These are phyloP conservation scores for Apostasia ramifera DNA, from an alignment of 106 monocot genomes.

Conservation along the genomic window DNA sequence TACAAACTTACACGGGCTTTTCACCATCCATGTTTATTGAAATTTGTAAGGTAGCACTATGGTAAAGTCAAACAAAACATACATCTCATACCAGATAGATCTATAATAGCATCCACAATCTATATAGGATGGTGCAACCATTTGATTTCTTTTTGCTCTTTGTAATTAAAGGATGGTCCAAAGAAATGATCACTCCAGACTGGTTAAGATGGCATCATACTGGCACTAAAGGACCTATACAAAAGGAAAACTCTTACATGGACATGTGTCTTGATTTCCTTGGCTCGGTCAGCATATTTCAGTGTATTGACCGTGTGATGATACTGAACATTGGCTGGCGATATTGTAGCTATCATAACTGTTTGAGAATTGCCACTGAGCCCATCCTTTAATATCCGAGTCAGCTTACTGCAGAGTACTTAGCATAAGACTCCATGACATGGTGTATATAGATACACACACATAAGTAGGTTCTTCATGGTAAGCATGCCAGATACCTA, in stretches of 20 bases:
- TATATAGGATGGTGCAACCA: too few species aligned
- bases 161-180: not conserved
- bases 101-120: too few species aligned
- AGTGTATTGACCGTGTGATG: slow-evolving; percentile 94
- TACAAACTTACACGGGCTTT: too few species aligned
- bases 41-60: too few species aligned
- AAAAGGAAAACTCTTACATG: slow-evolving; percentile 42
- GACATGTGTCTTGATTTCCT: slow-evolving; percentile 96
- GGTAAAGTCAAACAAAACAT: too few species aligned
- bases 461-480: not conserved
- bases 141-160: not conserved
- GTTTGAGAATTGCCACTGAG: slow-evolving; percentile 97
- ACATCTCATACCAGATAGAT: too few species aligned
- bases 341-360: slow-evolving; percentile 96
- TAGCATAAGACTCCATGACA: not conserved
- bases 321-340: slow-evolving; percentile 92
- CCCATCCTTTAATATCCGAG: slow-evolving; percentile 96
- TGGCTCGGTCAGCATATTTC: slow-evolving; percentile 98
- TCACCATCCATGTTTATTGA: too few species aligned
- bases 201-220: not conserved
- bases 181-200: not conserved
- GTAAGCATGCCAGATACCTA: slow-evolving; percentile 38
- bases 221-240: not conserved
- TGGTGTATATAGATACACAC: not conserved
- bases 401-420: slow-evolving; percentile 64